Evolutionary conservation across 1,284 basidiomycete species (phyloP).

Genomic region (Leccinum pachyderme): DNA sequence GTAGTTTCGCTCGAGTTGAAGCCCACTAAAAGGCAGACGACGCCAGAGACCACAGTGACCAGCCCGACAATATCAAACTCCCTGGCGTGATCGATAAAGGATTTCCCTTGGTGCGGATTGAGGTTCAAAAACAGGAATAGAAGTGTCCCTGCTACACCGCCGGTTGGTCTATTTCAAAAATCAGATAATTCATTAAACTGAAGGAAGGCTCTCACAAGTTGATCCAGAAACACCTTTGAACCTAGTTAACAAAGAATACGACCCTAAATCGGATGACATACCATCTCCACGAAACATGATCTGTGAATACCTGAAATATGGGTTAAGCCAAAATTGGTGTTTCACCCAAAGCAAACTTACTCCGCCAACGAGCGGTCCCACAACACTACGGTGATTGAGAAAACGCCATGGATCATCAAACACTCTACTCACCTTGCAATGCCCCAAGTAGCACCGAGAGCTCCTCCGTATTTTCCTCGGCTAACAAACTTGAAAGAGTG

Average conservation of each 20-base stretch:
- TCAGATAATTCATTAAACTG: background rate
- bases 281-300: conserved; percentile 39
- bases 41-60: conserved; percentile 43
- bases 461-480: conserved; percentile 41
- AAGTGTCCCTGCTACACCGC: conserved; percentile 40
- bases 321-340: conserved; percentile 1
- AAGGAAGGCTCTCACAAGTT: conserved; percentile 30
- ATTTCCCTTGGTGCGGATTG: conserved; percentile 33
- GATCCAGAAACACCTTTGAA: conserved; percentile 36
- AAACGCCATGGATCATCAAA: background rate
- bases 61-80: conserved; percentile 52
- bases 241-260: background rate
- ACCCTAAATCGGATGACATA: conserved; percentile 11
- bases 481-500: conserved; percentile 16
- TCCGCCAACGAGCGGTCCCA: conserved; percentile 44
- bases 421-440: conserved; percentile 35
- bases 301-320: conserved; percentile 39
- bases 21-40: conserved; percentile 47
- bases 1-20: conserved; percentile 32
- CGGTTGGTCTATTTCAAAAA: conserved; percentile 35
- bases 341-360: conserved; percentile 15
- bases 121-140: conserved; percentile 36
- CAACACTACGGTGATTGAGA: conserved; percentile 30
- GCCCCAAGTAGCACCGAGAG: conserved; percentile 47
- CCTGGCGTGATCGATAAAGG: conserved; percentile 32